Base-by-base conservation (phyloP, 1,284 basidiomycete species). In the Ganoderma multipileum region DNA sequence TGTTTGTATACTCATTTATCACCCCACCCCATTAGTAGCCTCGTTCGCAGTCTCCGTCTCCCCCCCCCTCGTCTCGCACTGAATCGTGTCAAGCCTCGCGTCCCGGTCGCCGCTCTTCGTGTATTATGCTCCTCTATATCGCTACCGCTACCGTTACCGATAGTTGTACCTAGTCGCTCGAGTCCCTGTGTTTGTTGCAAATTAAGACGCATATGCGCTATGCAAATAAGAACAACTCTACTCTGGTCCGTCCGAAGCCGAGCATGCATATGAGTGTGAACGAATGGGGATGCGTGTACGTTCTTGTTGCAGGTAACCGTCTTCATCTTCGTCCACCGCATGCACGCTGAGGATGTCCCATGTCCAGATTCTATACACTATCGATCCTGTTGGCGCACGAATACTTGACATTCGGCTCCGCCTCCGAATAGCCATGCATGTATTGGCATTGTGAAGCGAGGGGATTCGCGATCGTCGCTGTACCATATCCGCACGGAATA, bases 111-210 rank as follows among this genome's bases (percentile, higher is more conserved):
- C 47, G n/a, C 28, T 33, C 16, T 55, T 28, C 30, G 28, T 55
- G 52, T 55, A 55, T 55, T 55, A 55, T 30, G 28, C 18, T 18
- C 30, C 28, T 30, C 52, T 55, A 55, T 55, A 55, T 55, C 52
- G 52, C 33, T 55, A 55, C 30, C 52, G 50, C 12, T 52, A 26
- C 26, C 50, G 23, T 14, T 50, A 50, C 47, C 38, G 38, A 39
- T 39, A 39, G 38, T 39, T 47, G 47, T 50, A 50, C 47, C 47
- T 50, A 50, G 47, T 50, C 47, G 47, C 20, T 20, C 12, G 12
- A 26, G 23, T 50, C 23, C 23, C 23, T 14, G 47, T 50, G 47
- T 44, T 44, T 20, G 14, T 23, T 50, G 11, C 23, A 26, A 50
- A 26, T 50, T 47, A 47, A 47, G 44, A 47, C 11, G 44, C 44